A percentile compares a stretch with the other conserved stretches of the same genome.
Conservation (phyloP, 1,139 yeast species). For the Geotrichum australiense region DNA sequence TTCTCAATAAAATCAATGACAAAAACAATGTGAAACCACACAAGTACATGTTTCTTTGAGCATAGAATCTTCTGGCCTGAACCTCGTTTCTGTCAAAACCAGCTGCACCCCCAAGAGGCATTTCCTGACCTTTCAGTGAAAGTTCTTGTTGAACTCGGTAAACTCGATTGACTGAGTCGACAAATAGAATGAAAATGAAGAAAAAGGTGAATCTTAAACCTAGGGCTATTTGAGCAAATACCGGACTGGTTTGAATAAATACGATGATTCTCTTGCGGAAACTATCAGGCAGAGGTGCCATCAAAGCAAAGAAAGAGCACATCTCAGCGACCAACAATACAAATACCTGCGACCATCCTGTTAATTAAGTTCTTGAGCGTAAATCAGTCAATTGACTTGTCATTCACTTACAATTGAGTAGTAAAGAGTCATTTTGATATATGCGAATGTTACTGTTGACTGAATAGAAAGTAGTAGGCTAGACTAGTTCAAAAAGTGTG, state of each 20-base stretch:
- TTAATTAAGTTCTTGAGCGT: neutral
- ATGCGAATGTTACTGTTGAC: neutral
- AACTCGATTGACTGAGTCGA: conserved; percentile 85
- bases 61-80: conserved; percentile 86
- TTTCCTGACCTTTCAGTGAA: conserved; percentile 16
- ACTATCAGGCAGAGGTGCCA: conserved; percentile 77
- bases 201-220: conserved; percentile 77
- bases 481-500: too few species aligned
- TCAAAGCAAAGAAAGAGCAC: conserved; percentile 71
- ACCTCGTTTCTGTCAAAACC: conserved; percentile 59
- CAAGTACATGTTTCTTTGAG: conserved; percentile 94
- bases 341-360: conserved; percentile 43
- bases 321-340: conserved; percentile 69
- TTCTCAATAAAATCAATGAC: conserved; percentile 77
- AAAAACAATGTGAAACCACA: conserved; percentile 93
- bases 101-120: conserved; percentile 5
- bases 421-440: conserved; percentile 56
- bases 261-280: conserved; percentile 62
- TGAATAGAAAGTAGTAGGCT: neutral
- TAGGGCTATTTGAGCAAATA: conserved; percentile 64
- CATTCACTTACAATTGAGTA: conserved; percentile 47
- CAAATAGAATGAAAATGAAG: conserved; percentile 74
- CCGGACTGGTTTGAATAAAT: conserved; percentile 61
- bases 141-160: conserved; percentile 58
- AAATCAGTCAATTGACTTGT: neutral